Conservation (phyloP, 2,329 filamentous ascomycete species). For the Fusarium clavum region DNA sequence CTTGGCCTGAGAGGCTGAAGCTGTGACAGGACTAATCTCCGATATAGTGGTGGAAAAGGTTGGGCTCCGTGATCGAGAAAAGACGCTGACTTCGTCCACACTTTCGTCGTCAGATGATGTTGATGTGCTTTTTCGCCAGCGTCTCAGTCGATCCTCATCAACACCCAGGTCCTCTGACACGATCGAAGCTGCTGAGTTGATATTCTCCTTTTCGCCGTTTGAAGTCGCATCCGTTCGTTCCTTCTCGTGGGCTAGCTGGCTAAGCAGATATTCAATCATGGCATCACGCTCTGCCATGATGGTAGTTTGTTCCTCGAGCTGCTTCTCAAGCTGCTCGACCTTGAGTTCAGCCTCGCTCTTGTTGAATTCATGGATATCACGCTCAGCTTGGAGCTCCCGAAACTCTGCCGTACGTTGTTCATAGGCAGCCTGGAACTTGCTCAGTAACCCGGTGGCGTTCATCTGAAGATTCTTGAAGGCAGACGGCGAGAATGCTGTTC, state of each 20-base stretch:
- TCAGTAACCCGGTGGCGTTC: conserved; percentile 67
- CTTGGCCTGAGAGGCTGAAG: conserved; percentile 39
- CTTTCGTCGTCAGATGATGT: conserved; percentile 65
- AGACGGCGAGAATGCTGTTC: conserved; percentile 67
- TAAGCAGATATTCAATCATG: conserved; percentile 61
- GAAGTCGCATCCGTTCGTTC: conserved; percentile 56
- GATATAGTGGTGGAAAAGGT: conserved; percentile 57
- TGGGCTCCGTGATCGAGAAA: conserved; percentile 70
- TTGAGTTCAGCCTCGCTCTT: conserved; percentile 66
- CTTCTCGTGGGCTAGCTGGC: conserved; percentile 65
- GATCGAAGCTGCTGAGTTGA: conserved; percentile 55
- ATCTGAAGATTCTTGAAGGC: conserved; percentile 71
- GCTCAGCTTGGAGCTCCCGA: conserved; percentile 64
- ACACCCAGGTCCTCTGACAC: conserved; percentile 65
- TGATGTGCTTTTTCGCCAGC: conserved; percentile 58
- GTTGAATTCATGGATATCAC: conserved; percentile 66
- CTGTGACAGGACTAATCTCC: conserved; percentile 45
- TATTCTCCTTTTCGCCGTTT: conserved; percentile 44
- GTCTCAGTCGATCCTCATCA: conserved; percentile 61
- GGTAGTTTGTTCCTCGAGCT: conserved; percentile 69
- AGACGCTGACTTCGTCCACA: conserved; percentile 66
- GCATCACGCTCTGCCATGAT: conserved; percentile 66
- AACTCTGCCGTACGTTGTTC: conserved; percentile 63
- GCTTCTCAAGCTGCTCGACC: conserved; percentile 65
- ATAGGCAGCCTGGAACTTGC: conserved; percentile 69